These are phyloP conservation scores for Komagataella populi DNA, from an alignment of 805 yeast genomes.

Conservation along the genomic window DNA sequence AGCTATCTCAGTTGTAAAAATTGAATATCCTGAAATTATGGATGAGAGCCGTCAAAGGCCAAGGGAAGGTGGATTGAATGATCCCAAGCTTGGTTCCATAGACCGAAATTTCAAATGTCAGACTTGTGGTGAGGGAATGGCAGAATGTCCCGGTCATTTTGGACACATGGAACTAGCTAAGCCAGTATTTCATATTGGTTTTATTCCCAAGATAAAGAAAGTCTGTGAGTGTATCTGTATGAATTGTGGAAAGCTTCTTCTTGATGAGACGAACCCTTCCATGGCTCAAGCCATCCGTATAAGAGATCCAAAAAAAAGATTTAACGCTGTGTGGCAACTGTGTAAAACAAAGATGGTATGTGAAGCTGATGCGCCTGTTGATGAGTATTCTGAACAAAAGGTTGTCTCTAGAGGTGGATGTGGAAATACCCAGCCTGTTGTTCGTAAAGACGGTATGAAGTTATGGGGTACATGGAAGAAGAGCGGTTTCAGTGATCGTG, in stretches of 20 bases:
- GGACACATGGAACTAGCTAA: conserved; percentile 98
- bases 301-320: conserved; percentile 89
- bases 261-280: conserved; percentile 57
- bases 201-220: conserved; percentile 85
- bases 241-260: conserved; percentile 92
- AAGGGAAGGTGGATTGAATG: conserved; percentile 92
- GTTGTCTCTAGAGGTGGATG: conserved; percentile 75
- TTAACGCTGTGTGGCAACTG: conserved; percentile 90
- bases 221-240: conserved; percentile 94
- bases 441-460: conserved; percentile 91
- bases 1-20: conserved; percentile 95
- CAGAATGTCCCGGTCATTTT: conserved; percentile 98
- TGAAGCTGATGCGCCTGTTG: conserved; percentile 79
- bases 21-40: conserved; percentile 99
- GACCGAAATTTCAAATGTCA: conserved; percentile 97
- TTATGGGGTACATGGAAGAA: conserved; percentile 98
- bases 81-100: conserved; percentile 93
- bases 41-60: conserved; percentile 93
- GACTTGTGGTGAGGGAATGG: conserved; percentile 99
- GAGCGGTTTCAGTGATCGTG: conserved; percentile 62
- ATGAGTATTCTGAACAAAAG: conserved; percentile 24
- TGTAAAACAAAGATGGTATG: conserved; percentile 91
- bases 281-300: conserved; percentile 84
- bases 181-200: conserved; percentile 97
- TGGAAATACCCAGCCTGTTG: conserved; percentile 92